Base-by-base conservation (phyloP, 73 alveolate genomes). In the Paramecium primaurelia region DNA sequence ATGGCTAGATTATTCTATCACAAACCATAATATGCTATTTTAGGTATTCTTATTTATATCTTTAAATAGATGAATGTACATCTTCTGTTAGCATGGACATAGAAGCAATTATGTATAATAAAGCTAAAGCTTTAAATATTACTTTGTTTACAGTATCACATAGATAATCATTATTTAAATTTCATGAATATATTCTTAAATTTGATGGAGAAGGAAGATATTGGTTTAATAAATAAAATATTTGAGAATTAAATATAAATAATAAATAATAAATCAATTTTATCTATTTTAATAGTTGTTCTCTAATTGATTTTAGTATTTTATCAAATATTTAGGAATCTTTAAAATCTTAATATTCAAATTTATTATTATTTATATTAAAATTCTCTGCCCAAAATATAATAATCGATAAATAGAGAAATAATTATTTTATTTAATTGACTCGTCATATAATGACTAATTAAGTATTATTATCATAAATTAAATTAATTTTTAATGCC, bases 1-100 rank as follows among this genome's bases (percentile, higher is more conserved):
- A 94, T 94, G 95, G 97, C 97, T 71, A 84, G 97, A 92, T 92
- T 94, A 37, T 94, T 91, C 93, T 94, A 94, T 64, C 97, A 94
- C 86, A 86, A 68, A 58, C 97, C 97, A 2, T 37, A 75, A 45
- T 94, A 89, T 86, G 97, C 95, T 12, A 92, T 94, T 14, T 18
- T 69, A 8, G 94, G 94, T 89, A 89, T 37, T 34, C 6, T 14
- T 26, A 71, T 16, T 8, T 9, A 58, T 25, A 22, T 18, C 20
- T 20, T 47, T 11, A 2, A 14, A 22, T 85, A 83, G 97, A 94
- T 77, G 97, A 94, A 60, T 94, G 97, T 59, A 94, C 95, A 20
- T 69, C 93, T 18, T 88, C 93, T 16, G 97, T 94, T 37, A 92
- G 95, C 77, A 88, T 92, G 86, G 97, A 94, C 51, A 92, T 93